A percentile compares a stretch with the other conserved stretches of the same genome.
Conservation (phyloP, 306 rosid genomes). For the Adenanthera pavonina region DNA sequence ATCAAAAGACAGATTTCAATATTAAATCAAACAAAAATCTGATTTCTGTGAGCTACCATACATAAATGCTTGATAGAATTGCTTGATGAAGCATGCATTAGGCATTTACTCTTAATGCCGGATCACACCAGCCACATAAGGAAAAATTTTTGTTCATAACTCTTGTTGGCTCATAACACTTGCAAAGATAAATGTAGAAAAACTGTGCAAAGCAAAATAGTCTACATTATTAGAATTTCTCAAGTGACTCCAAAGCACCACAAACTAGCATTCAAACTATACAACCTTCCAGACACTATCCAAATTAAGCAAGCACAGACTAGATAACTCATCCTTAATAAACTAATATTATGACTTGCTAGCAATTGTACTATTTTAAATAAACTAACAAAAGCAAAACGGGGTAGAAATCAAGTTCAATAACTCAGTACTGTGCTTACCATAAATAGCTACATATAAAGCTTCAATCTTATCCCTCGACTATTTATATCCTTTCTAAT, state of each 20-base stretch:
- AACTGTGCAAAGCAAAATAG: too few relatives aligned
- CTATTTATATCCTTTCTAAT: conserved; percentile 24
- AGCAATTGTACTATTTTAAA: too few relatives aligned
- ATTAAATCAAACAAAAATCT: not conserved
- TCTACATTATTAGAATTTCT: not conserved
- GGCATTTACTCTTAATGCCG: not conserved
- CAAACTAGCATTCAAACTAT: too few relatives aligned
- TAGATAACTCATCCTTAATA: too few relatives aligned
- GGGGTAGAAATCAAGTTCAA: not conserved
- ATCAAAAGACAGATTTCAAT: too few relatives aligned
- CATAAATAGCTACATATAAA: not conserved
- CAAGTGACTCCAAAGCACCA: not conserved
- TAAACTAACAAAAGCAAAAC: not conserved
- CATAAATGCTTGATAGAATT: not conserved
- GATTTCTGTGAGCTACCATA: not conserved
- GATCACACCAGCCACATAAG: not conserved
- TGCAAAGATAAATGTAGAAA: too few relatives aligned
- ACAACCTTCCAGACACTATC: too few relatives aligned
- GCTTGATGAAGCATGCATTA: not conserved
- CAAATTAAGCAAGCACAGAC: too few relatives aligned
- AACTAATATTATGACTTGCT: too few relatives aligned
- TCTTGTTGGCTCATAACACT: too few relatives aligned
- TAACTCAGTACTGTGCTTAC: not conserved
- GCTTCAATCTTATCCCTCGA: conserved; percentile 30
- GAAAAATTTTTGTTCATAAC: too few relatives aligned